phyloP scores from a whole-genome alignment of 2,329 filamentous ascomycete genomes.

The Rhexocercosporidium sp. region DNA sequence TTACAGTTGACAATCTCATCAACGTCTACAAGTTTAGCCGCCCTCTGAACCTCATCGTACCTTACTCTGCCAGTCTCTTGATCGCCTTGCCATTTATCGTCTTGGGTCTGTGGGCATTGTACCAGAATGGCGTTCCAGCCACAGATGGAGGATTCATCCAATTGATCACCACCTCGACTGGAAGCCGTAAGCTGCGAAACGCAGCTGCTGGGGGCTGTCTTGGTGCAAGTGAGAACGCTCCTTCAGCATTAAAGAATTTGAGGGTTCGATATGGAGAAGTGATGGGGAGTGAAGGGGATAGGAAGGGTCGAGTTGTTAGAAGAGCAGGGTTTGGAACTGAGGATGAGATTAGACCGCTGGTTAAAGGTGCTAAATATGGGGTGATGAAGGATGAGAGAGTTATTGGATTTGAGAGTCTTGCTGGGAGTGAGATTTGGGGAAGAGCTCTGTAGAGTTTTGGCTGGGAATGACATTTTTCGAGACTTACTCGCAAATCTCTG shows the following conservation, averaged over 20 bases:
- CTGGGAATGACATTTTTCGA: background rate
- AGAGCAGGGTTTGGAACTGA: constrained; percentile 32
- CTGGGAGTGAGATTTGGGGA: background rate
- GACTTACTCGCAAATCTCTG: too few species aligned
- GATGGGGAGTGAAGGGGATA: background rate
- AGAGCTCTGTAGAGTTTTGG: background rate
- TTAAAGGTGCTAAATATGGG: constrained; percentile 27
- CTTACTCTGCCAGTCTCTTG: constrained; percentile 12
- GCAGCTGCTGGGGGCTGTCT: constrained; percentile 15
- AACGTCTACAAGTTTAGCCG: constrained; percentile 16
- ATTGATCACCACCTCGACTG: constrained; percentile 15
- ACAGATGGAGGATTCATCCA: constrained; percentile 15
- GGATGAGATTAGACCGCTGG: constrained; percentile 22
- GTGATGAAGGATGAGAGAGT: background rate
- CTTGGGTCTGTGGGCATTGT: background rate
- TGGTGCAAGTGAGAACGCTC: constrained; percentile 14
- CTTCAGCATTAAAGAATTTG: constrained; percentile 14
- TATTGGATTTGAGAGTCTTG: background rate
- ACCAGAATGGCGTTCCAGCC: constrained; percentile 14
- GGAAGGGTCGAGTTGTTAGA: constrained; percentile 14
- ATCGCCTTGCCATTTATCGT: constrained; percentile 7
- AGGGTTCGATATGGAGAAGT: constrained; percentile 17
- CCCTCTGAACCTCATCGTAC: constrained; percentile 8
- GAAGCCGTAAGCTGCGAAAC: background rate
- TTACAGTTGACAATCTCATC: background rate